These are phyloP conservation scores for Rhipidocladum racemiflorum DNA, from an alignment of 176 grass and related monocot genomes.

Conservation along the genomic window DNA sequence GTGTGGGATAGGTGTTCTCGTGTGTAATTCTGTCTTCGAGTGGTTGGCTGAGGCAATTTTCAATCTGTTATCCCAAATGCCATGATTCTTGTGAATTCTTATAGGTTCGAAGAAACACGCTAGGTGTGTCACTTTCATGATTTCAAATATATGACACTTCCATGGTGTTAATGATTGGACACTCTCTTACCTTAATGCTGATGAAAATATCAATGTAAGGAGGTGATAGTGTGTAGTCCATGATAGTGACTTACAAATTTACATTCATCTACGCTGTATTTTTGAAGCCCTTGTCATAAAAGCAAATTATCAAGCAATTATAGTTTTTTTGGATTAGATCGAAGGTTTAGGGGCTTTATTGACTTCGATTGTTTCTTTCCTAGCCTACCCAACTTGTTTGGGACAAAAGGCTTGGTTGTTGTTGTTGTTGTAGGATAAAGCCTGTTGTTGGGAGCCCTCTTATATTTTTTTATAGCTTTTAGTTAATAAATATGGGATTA, in stretches of 20 bases:
- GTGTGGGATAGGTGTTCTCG: background rate
- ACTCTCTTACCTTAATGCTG: background rate
- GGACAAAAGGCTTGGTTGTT: no score
- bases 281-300: background rate
- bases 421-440: no score
- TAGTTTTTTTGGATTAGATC: background rate
- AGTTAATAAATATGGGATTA: background rate
- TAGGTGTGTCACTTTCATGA: background rate
- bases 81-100: background rate
- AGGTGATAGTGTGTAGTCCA: background rate
- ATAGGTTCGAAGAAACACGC: background rate
- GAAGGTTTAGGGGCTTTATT: no score
- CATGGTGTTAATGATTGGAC: background rate
- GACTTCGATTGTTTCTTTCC: no score
- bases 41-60: background rate
- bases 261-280: background rate
- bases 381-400: no score
- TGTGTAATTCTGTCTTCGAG: background rate
- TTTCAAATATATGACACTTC: background rate
- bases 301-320: background rate
- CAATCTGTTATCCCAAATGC: background rate
- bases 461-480: background rate
- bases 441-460: background rate
- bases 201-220: background rate
- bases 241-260: background rate